Conservation (phyloP, 2,329 filamentous ascomycete species). For the Grosmannia clavigera region DNA sequence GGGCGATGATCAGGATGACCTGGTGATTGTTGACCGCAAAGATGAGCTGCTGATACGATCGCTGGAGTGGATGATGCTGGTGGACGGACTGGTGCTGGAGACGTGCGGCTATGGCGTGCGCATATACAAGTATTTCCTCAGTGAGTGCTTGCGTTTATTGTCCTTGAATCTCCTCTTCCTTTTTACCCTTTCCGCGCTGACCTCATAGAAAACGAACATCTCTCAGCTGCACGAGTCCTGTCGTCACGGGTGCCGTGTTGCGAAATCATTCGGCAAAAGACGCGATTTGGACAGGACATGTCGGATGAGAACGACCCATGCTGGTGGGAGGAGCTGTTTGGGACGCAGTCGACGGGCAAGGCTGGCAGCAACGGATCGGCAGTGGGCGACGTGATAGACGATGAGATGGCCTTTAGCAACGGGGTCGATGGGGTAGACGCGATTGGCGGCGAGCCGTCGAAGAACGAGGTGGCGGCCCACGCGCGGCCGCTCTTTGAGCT, state of each 20-base stretch:
- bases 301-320: conserved; percentile 22
- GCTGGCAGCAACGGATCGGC: conserved; percentile 15
- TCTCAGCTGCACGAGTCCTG: conserved; percentile 42
- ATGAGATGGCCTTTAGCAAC: conserved; percentile 13
- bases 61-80: conserved; percentile 72
- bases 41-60: conserved; percentile 64
- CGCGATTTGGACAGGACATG: conserved; percentile 17
- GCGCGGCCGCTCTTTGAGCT: conserved; percentile 56
- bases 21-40: conserved; percentile 37
- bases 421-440: not conserved
- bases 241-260: conserved; percentile 37
- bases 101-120: conserved; percentile 40
- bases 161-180: conserved; percentile 1
- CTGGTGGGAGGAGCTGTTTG: conserved; percentile 25
- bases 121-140: conserved; percentile 72
- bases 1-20: conserved; percentile 16
- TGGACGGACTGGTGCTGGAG: conserved; percentile 37
- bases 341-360: not conserved
- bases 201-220: conserved; percentile 31
- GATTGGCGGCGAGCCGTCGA: conserved; percentile 16
- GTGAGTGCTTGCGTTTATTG: conserved; percentile 41
- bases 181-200: conserved; percentile 2
- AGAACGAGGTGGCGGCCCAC: conserved; percentile 34
- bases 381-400: conserved; percentile 17
- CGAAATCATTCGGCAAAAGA: conserved; percentile 31